Percentiles rank a stretch among this genome's conserved stretches.
Conservation (phyloP, 768 basidiomycete species). For the Leucosporidium creatinivorum region DNA sequence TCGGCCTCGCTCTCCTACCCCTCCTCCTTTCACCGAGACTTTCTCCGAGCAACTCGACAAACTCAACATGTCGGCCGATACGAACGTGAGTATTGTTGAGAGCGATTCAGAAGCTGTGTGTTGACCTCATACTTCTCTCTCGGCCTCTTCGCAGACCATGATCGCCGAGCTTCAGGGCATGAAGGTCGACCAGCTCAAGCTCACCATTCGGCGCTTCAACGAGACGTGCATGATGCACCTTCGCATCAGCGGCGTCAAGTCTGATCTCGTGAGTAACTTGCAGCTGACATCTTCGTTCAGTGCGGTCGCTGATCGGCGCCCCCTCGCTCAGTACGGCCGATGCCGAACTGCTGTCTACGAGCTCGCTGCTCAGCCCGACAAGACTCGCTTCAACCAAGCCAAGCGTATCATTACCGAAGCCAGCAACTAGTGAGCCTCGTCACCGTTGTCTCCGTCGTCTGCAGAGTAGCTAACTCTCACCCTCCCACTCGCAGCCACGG, state of each 20-base stretch:
- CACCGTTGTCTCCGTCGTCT: too few relatives aligned
- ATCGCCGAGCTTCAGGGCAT: not conserved
- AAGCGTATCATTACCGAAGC: not conserved
- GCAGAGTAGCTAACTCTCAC: too few relatives aligned
- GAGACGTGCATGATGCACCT: not conserved
- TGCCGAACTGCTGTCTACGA: not conserved
- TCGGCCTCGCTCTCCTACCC: too few relatives aligned
- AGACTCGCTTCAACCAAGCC: not conserved
- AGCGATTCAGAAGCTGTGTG: too few relatives aligned
- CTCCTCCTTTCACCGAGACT: too few relatives aligned
- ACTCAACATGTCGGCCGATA: too few relatives aligned
- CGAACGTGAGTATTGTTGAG: too few relatives aligned
- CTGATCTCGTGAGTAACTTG: conserved; percentile 13
- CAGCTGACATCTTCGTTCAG: not conserved
- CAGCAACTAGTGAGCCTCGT: not conserved
- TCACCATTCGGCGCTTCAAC: conserved; percentile 13
- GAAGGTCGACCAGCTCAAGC: conserved; percentile 32
- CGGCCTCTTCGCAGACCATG: not conserved
- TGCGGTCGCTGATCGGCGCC: too few relatives aligned
- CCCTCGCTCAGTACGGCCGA: not conserved
- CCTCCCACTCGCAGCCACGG: not conserved
- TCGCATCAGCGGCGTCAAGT: conserved; percentile 20
- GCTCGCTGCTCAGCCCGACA: not conserved
- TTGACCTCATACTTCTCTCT: too few relatives aligned
- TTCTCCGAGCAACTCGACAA: too few relatives aligned